Conservation (phyloP, 192 early-diverging fungal genomes). For the Rhizophagus prolifer region DNA sequence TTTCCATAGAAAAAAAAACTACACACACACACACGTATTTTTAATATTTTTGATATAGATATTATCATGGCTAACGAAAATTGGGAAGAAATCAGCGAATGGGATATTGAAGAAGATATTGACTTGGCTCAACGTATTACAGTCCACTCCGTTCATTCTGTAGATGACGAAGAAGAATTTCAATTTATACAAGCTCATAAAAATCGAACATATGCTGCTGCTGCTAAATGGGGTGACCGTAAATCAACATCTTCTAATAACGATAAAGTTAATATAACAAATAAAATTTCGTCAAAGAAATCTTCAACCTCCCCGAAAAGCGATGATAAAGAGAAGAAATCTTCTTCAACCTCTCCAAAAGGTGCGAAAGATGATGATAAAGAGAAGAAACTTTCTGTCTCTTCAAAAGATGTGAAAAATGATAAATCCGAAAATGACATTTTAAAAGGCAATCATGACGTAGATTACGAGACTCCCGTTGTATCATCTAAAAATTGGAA, state of each 20-base stretch:
- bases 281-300: background rate
- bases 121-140: slow-evolving; percentile 28
- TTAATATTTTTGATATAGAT: background rate
- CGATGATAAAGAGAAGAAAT: background rate
- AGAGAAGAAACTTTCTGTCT: background rate
- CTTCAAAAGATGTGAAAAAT: background rate
- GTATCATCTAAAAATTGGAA: background rate
- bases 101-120: slow-evolving; percentile 24
- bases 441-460: background rate
- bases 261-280: background rate
- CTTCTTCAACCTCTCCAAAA: background rate
- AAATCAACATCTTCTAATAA: background rate
- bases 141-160: slow-evolving; percentile 18
- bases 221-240: slow-evolving; percentile 22
- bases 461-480: background rate
- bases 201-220: slow-evolving; percentile 21
- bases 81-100: slow-evolving; percentile 31
- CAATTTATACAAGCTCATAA: slow-evolving; percentile 24
- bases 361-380: background rate
- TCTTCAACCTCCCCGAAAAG: background rate
- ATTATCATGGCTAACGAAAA: slow-evolving; percentile 16
- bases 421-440: background rate
- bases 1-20: background rate
- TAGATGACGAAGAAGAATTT: slow-evolving; percentile 19
- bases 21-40: background rate